phyloP scores from a whole-genome alignment of 164 flowering plant genomes.

The Umbellularia californica region DNA sequence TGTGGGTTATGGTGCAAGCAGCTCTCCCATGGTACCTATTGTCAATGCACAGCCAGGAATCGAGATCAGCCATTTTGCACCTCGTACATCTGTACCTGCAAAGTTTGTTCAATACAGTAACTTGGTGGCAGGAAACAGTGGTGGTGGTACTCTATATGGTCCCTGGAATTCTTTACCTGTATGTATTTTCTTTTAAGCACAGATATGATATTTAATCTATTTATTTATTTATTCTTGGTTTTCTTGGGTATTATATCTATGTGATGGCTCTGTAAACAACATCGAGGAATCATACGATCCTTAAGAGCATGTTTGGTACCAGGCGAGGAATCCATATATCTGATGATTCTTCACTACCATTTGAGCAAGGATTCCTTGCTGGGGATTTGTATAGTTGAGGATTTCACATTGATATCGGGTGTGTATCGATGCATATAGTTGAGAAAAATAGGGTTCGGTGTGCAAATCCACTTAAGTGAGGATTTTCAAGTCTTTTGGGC shows the following conservation, averaged over 20 bases:
- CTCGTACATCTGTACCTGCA: conserved; percentile 42
- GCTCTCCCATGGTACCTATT: conserved; percentile 35
- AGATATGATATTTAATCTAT: neutral
- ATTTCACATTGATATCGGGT: too few relatives aligned
- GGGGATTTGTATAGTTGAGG: too few relatives aligned
- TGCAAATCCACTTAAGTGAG: too few relatives aligned
- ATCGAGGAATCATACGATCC: neutral
- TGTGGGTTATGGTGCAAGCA: conserved; percentile 40
- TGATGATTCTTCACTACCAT: too few relatives aligned
- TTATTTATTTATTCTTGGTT: neutral
- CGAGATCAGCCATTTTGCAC: conserved; percentile 36
- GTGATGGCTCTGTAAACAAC: neutral
- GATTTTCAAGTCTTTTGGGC: too few relatives aligned
- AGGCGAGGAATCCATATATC: too few relatives aligned
- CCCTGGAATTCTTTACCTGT: conserved; percentile 59
- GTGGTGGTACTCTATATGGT: conserved; percentile 38
- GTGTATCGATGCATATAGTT: too few relatives aligned
- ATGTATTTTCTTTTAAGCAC: conserved; percentile 23
- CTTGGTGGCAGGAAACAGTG: conserved; percentile 42
- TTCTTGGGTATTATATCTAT: neutral
- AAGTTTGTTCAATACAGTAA: conserved; percentile 48
- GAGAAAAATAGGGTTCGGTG: too few relatives aligned
- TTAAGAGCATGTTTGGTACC: too few relatives aligned
- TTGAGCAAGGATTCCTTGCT: too few relatives aligned
- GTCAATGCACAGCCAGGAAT: conserved; percentile 43